Evolutionary conservation across 108 stramenopile genomes (phyloP), one percentile per base, ranked within the genome.

Genomic region (Fragilaria crotonensis): DNA sequence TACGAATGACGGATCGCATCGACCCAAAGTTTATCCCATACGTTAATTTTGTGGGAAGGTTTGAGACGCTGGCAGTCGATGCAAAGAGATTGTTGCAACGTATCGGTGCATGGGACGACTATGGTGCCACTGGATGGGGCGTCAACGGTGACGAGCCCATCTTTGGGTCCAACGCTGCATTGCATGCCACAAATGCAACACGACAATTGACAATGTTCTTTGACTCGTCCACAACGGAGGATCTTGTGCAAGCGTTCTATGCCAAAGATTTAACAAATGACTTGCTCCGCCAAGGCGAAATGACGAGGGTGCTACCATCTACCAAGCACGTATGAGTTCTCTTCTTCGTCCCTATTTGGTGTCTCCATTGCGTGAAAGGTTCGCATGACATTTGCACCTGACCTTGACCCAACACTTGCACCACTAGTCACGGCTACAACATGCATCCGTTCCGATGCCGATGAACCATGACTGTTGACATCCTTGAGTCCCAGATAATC

Each of bases 121-220:
- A 58, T 52, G 74, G 80, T 36, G 52, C 45, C 25, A 52, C 33
- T 5, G 80, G 80, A 3, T 82, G 80, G 80, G 77, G 76, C 0
- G 11, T 36, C 11, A 2, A 56, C 33, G 44, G 64, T 0, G 68
- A 69, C 33, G 59, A 70, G 17, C 33, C 57, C 30, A 71, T 84
- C 19, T 75, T 84, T 68, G 28, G 23, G 17, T 36, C 63, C 25
- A 41, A 57, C 49, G 20, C 17, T 25, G 49, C 49, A 7, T 19
- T 21, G 14, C 36, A 41, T 41, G 36, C 36, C 7, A 41, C 36
- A 14, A 14, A 41, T 41, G 36, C 36, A 11, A 11, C 36, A 14
- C 36, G 14, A 41, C 36, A 11, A 41, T 14, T 41, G 7, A 11
- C 36, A 7, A 11, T 14, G 11, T 41, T 11, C 14, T 41, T 11